These are phyloP conservation scores for Pichia exigua DNA, from an alignment of 805 yeast genomes.

Conservation along the genomic window DNA sequence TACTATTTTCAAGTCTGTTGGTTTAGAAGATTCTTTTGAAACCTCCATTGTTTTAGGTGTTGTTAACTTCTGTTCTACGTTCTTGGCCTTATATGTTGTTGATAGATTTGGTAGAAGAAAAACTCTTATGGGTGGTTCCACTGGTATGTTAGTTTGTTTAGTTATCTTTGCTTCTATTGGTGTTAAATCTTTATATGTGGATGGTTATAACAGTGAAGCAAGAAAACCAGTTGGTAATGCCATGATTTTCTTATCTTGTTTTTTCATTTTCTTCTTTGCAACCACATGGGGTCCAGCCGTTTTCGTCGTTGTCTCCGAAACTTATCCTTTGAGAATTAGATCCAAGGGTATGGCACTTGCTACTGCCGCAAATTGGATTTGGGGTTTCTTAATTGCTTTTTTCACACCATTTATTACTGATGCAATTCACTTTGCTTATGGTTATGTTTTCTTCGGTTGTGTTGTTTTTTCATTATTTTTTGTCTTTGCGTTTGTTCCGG, in stretches of 20 bases:
- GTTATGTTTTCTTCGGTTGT: conserved; percentile 51
- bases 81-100: conserved; percentile 43
- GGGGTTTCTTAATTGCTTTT: conserved; percentile 51
- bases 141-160: conserved; percentile 49
- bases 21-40: conserved; percentile 46
- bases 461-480: conserved; percentile 45
- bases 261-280: conserved; percentile 61
- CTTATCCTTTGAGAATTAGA: conserved; percentile 60
- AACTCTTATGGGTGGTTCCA: conserved; percentile 42
- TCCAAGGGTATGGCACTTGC: conserved; percentile 58
- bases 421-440: conserved; percentile 49
- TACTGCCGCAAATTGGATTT: conserved; percentile 57
- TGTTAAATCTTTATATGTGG: conserved; percentile 36
- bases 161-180: conserved; percentile 56
- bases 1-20: conserved; percentile 51
- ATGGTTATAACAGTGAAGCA: conserved; percentile 33
- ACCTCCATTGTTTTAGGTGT: conserved; percentile 54
- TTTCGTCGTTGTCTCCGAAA: conserved; percentile 58
- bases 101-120: conserved; percentile 49
- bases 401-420: conserved; percentile 49
- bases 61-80: conserved; percentile 50
- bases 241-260: conserved; percentile 59
- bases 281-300: conserved; percentile 72
- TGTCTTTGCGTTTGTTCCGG: conserved; percentile 45
- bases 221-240: conserved; percentile 49